Evolutionary conservation across 2,329 filamentous ascomycete species (phyloP).

Genomic region (Neonectria ditissima): DNA sequence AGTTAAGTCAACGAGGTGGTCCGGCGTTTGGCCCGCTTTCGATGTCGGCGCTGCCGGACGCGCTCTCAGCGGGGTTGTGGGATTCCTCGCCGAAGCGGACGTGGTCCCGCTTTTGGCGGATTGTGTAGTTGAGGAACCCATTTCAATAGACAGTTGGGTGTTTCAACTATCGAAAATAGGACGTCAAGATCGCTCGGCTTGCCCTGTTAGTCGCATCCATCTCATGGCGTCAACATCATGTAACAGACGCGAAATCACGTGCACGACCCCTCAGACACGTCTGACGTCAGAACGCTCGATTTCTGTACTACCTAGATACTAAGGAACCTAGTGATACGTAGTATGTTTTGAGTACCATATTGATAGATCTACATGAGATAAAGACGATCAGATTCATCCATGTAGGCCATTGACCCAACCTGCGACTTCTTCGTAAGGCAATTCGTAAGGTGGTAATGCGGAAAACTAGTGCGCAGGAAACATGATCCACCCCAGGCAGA

Average conservation of each 20-base stretch:
- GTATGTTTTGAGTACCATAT: no score
- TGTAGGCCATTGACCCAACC: not conserved
- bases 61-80: conserved; percentile 17
- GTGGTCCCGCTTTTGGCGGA: not conserved
- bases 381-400: not conserved
- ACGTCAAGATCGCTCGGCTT: not conserved
- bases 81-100: not conserved
- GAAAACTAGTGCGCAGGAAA: not conserved
- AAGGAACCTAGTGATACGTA: no score
- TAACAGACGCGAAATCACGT: not conserved
- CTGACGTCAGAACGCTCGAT: not conserved
- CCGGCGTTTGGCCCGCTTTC: conserved; percentile 16
- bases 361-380: not conserved
- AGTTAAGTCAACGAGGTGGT: conserved; percentile 21
- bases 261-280: not conserved
- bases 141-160: not conserved
- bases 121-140: conserved; percentile 13
- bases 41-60: conserved; percentile 1
- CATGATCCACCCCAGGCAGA: not conserved
- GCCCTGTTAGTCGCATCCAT: no score
- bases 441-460: not conserved
- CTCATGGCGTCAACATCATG: not conserved
- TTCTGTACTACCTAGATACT: no score
- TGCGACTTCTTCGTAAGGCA: not conserved
- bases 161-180: not conserved